Conservation (phyloP, 2,329 filamentous ascomycete species). For the Colletotrichum tropicicola region DNA sequence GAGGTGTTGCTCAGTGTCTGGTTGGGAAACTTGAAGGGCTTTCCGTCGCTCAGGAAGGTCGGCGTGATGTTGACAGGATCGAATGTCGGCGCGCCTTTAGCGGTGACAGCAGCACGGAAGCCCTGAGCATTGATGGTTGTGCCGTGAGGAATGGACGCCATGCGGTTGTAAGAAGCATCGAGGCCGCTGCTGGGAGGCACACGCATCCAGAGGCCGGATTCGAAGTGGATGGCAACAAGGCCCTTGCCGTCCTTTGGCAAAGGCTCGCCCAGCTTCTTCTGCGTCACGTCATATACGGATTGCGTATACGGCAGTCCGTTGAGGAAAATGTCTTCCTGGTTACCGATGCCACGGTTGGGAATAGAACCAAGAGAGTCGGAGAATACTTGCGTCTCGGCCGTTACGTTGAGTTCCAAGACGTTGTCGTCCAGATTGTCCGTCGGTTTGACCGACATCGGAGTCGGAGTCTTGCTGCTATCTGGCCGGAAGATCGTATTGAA, state of each 20-base stretch:
- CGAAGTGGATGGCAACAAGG: slow-evolving; percentile 46
- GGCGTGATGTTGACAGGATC: slow-evolving; percentile 38
- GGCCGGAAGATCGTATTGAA: slow-evolving; percentile 51
- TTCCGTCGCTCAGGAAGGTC: slow-evolving; percentile 20
- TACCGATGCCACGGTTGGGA: slow-evolving; percentile 46
- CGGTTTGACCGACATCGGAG: slow-evolving; percentile 25
- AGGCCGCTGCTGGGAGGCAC: slow-evolving; percentile 40
- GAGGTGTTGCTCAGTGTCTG: not conserved
- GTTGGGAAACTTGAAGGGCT: not conserved
- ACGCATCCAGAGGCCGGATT: slow-evolving; percentile 50
- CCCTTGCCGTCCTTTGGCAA: slow-evolving; percentile 12
- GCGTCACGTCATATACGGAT: slow-evolving; percentile 43
- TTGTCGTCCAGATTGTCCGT: slow-evolving; percentile 36
- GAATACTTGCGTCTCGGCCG: slow-evolving; percentile 44
- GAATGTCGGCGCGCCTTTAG: slow-evolving; percentile 32
- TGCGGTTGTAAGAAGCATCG: slow-evolving; percentile 40
- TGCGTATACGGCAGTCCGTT: slow-evolving; percentile 47
- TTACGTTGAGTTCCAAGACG: slow-evolving; percentile 49
- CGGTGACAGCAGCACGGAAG: slow-evolving; percentile 32
- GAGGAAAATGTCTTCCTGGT: slow-evolving; percentile 44
- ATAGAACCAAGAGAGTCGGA: slow-evolving; percentile 40
- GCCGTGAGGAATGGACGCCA: slow-evolving; percentile 53
- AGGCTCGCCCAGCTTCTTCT: slow-evolving; percentile 33
- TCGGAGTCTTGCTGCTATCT: slow-evolving; percentile 34
- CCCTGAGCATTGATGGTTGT: slow-evolving; percentile 52